Evolutionary conservation across 2,329 filamentous ascomycete genomes (phyloP), one percentile per base, ranked within the genome.

Genomic region (Ophiognomonia clavigignenti-juglandacearum): DNA sequence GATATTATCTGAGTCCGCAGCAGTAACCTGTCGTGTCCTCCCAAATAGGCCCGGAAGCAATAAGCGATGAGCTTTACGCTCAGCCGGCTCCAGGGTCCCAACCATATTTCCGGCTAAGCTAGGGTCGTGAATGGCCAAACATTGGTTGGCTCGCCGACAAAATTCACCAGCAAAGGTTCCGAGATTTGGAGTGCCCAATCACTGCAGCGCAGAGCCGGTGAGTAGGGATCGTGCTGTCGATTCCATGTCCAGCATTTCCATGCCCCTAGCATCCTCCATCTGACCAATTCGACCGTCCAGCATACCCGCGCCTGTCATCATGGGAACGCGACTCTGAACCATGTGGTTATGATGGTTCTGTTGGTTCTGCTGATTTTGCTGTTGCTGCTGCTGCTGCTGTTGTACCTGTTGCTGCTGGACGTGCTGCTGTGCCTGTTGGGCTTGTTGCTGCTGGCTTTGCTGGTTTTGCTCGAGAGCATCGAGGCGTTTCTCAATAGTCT

Each of bases 401-500:
- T 64, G 56, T 9, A 55, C 54, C 49, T 62, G 61, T 26, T 26
- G 24, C 24, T 26, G 24, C 34, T 47, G 45, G 23, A 22, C 37
- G n/a, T 47, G 48, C 45, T 51, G 48, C 13, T 43, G 42, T 31
- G 48, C 44, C 14, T 47, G 43, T 11, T 40, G 41, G 14, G 47
- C 44, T 18, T 51, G 49, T 14, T 43, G 39, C 39, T 47, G 37
- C 22, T 50, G 48, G 6, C 38, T 49, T 22, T 52, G 50, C 14
- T 64, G 56, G 11, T 55, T 55, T 48, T 62, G 61, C 57, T 81
- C 77, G 26, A 82, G 66, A 38, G 69, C 69, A 16, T 78, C 74
- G 7, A 78, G 66, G 3, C 70, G 71, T 57, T 72, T 67, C 53
- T 74, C 72, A 39, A 80, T 72, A 38, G 69, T 70, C 54, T 76